Conservation (phyloP, 257 asterid genomes). For the Solanum appendiculatum region DNA sequence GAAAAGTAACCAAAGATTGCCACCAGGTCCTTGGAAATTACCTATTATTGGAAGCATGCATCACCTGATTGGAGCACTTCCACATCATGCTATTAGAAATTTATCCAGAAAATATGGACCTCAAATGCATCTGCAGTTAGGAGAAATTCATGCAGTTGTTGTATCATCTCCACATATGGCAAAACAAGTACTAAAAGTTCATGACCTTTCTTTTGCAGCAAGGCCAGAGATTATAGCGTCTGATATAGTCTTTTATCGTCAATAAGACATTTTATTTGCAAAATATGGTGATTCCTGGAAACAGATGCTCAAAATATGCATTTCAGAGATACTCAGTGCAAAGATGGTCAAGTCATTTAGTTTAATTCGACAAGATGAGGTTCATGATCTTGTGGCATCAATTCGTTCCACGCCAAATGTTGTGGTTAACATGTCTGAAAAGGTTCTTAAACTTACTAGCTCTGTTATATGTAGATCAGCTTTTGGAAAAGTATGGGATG, state of each 20-base stretch:
- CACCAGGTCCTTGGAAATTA: constrained; percentile 1
- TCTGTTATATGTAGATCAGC: background rate
- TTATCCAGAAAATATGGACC: background rate
- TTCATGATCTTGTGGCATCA: background rate
- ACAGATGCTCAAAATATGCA: background rate
- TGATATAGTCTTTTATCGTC: background rate
- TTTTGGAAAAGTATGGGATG: background rate
- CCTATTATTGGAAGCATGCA: constrained; percentile 3
- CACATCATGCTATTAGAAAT: background rate
- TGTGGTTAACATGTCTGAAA: background rate
- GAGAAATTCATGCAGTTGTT: background rate
- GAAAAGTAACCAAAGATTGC: background rate
- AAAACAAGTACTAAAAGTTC: background rate
- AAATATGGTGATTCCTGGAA: background rate
- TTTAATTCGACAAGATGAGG: background rate
- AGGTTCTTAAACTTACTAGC: background rate
- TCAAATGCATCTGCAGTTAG: background rate
- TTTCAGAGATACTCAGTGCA: background rate
- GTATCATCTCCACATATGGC: constrained; percentile 6
- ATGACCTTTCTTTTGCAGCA: background rate
- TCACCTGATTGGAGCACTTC: background rate
- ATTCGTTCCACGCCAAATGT: background rate
- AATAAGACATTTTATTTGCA: background rate
- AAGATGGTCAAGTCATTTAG: background rate
- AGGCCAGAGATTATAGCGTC: background rate